Percentiles rank a stretch among this genome's conserved stretches.
phyloP scores from a whole-genome alignment of 257 asterid species.

The Cinchona pubescens region DNA sequence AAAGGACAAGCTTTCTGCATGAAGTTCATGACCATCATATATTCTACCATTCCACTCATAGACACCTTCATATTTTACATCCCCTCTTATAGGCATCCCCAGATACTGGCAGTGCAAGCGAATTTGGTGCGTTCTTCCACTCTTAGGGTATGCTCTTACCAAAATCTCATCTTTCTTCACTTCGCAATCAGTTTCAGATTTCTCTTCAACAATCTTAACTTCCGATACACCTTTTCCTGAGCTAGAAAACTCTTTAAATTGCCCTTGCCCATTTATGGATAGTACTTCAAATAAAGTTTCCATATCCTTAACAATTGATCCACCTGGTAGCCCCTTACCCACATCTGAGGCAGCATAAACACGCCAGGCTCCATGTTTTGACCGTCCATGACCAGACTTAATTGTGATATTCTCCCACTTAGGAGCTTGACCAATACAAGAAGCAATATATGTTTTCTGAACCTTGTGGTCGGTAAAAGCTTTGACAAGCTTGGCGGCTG shows the following conservation, averaged over 20 bases:
- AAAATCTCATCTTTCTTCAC: slow-evolving; percentile 59
- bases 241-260: slow-evolving; percentile 24
- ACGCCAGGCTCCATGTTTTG: slow-evolving; percentile 95
- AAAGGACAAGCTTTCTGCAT: slow-evolving; percentile 84
- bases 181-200: slow-evolving; percentile 37
- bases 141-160: slow-evolving; percentile 70
- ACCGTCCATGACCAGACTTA: slow-evolving; percentile 90
- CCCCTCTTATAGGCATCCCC: slow-evolving; percentile 83
- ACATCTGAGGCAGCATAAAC: slow-evolving; percentile 78
- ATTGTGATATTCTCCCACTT: slow-evolving; percentile 51
- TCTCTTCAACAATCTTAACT: slow-evolving; percentile 47
- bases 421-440: slow-evolving; percentile 61
- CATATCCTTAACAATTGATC: slow-evolving; percentile 78
- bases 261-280: slow-evolving; percentile 48
- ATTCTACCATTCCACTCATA: slow-evolving; percentile 64
- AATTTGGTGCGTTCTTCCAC: slow-evolving; percentile 95
- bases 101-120: slow-evolving; percentile 91
- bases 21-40: slow-evolving; percentile 80
- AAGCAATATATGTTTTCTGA: slow-evolving; percentile 70
- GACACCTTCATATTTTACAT: slow-evolving; percentile 86
- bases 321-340: slow-evolving; percentile 75
- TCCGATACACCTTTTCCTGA: slow-evolving; percentile 35
- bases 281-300: slow-evolving; percentile 67
- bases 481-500: slow-evolving; percentile 86
- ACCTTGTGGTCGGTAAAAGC: slow-evolving; percentile 79